Conservation (phyloP, 345 rosid species). For the Salix udensis region DNA sequence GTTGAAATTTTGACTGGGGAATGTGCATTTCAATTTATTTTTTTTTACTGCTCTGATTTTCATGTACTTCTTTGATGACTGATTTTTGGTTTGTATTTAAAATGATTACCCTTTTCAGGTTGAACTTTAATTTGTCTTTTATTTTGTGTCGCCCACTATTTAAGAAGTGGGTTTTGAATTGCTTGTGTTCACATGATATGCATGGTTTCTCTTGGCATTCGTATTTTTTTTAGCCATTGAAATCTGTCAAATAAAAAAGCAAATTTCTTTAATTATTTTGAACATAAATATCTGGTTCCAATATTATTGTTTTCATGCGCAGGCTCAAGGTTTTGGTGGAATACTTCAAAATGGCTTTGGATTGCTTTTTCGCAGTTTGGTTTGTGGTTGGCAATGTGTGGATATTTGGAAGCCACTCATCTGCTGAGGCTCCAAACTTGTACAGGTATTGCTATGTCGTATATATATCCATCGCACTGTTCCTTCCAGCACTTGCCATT, state of each 20-base stretch:
- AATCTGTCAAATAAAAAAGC: neutral
- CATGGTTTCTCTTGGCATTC: neutral
- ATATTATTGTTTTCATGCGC: constrained; percentile 8
- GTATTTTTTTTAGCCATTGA: neutral
- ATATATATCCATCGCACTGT: neutral
- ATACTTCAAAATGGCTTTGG: constrained; percentile 91
- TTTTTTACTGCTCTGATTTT: neutral
- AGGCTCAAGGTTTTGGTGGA: constrained; percentile 82
- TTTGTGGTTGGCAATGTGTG: constrained; percentile 98
- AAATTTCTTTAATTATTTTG: neutral
- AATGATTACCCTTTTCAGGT: neutral
- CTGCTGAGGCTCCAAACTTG: constrained; percentile 86
- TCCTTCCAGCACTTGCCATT: neutral
- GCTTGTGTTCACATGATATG: neutral
- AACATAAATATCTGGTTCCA: neutral
- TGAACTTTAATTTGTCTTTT: neutral
- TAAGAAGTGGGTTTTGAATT: neutral
- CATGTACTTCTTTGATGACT: neutral
- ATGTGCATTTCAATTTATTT: neutral
- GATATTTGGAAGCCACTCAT: constrained; percentile 95
- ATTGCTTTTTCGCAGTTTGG: constrained; percentile 99
- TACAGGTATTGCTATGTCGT: constrained; percentile 51
- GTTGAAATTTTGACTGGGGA: neutral
- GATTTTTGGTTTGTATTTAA: neutral
- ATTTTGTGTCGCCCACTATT: neutral